These are phyloP conservation scores for Aschersonia sp. DNA, from an alignment of 2,329 filamentous ascomycete genomes.

Conservation along the genomic window DNA sequence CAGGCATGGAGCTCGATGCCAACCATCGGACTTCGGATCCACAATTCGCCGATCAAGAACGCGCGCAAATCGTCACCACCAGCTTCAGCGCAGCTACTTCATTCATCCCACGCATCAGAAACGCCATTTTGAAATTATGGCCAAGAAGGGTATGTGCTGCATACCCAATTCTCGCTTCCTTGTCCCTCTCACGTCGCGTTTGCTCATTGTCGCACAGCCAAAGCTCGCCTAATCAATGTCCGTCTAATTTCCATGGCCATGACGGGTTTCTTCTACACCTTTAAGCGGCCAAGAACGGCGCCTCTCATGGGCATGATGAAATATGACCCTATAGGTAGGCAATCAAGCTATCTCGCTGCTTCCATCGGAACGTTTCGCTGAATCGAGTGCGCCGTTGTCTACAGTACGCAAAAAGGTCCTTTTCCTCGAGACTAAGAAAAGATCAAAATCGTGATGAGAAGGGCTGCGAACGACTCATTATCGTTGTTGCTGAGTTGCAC, in stretches of 20 bases:
- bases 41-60: too few species aligned
- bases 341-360: neutral
- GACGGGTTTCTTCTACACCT: slow-evolving; percentile 94
- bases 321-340: slow-evolving; percentile 89
- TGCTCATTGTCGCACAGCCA: slow-evolving; percentile 38
- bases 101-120: too few species aligned
- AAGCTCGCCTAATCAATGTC: slow-evolving; percentile 84
- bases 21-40: too few species aligned
- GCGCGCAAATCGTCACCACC: too few species aligned
- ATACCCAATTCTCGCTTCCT: neutral
- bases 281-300: slow-evolving; percentile 66
- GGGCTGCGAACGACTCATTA: too few species aligned
- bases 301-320: slow-evolving; percentile 93
- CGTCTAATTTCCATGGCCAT: slow-evolving; percentile 96
- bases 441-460: slow-evolving; percentile 28
- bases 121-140: neutral
- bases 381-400: neutral
- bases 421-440: slow-evolving; percentile 85
- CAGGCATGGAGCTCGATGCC: too few species aligned
- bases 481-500: too few species aligned
- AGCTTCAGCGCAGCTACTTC: too few species aligned
- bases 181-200: neutral
- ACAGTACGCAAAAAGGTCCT: slow-evolving; percentile 91
- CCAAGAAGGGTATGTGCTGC: neutral
- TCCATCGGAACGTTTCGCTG: neutral